phyloP scores from a whole-genome alignment of 805 yeast species.

The Candida glaebosa region DNA sequence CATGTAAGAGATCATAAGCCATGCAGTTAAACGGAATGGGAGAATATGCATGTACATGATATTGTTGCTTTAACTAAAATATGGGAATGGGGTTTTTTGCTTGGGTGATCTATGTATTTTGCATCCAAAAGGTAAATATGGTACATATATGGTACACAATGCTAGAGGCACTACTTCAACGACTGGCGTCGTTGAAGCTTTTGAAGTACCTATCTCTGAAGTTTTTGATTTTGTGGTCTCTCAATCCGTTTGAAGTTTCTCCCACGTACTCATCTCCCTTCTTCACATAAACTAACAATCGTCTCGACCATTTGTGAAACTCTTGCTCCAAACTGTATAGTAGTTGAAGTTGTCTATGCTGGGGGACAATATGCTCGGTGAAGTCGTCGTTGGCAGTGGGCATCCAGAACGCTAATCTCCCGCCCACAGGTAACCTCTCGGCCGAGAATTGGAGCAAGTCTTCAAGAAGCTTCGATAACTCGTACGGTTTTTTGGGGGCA shows the following conservation, averaged over 20 bases:
- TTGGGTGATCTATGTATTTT: neutral
- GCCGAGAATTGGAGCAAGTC: constrained; percentile 77
- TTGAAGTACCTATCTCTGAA: constrained; percentile 77
- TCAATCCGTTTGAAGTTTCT: constrained; percentile 40
- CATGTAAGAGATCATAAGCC: no score
- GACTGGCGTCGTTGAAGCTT: constrained; percentile 50
- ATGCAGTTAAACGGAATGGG: neutral
- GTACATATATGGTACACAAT: neutral
- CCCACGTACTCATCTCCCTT: constrained; percentile 51
- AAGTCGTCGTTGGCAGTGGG: constrained; percentile 91
- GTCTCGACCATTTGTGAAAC: constrained; percentile 90
- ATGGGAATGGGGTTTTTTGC: no score
- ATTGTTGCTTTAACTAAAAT: no score
- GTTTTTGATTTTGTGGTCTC: constrained; percentile 44
- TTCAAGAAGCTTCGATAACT: constrained; percentile 69
- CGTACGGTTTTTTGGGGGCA: constrained; percentile 90
- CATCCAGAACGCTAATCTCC: constrained; percentile 94
- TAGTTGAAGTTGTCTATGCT: constrained; percentile 69
- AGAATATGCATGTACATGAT: neutral
- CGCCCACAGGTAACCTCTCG: constrained; percentile 63
- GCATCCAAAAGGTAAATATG: neutral
- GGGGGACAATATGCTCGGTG: constrained; percentile 67
- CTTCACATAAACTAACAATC: constrained; percentile 77
- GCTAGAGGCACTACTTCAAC: constrained; percentile 7
- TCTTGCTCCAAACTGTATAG: constrained; percentile 77